phyloP scores from a whole-genome alignment of 495 filamentous ascomycete genomes.

The Rostrohypoxylon terebratum region DNA sequence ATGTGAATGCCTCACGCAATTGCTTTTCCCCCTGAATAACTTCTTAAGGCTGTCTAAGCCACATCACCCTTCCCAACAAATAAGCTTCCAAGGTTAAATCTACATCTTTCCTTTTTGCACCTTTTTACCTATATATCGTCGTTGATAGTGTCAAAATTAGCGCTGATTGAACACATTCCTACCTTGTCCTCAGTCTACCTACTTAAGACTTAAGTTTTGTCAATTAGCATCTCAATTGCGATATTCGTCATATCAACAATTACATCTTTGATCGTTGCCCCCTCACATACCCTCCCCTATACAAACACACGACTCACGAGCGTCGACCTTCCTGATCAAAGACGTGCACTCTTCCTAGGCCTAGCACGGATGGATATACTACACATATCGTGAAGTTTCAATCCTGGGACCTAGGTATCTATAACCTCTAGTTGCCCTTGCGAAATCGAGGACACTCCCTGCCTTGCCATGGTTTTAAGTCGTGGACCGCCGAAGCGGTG shows the following conservation, averaged over 20 bases:
- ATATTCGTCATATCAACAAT: neutral
- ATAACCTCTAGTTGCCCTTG: neutral
- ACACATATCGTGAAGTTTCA: constrained; percentile 5
- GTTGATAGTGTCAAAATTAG: neutral
- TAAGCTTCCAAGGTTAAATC: constrained; percentile 10
- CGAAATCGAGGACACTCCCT: neutral
- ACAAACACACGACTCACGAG: neutral
- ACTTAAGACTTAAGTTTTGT: neutral
- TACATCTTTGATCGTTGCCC: neutral
- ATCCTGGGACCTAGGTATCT: constrained; percentile 1
- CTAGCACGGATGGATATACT: constrained; percentile 26
- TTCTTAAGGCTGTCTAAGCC: constrained; percentile 19
- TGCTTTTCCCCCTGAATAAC: neutral
- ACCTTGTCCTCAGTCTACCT: neutral
- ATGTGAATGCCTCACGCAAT: neutral
- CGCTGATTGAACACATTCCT: neutral
- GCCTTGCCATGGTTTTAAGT: constrained; percentile 34
- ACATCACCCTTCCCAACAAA: constrained; percentile 30
- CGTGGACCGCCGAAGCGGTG: constrained; percentile 45
- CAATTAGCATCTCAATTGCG: neutral
- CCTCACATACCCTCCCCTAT: neutral
- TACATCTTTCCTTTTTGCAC: neutral
- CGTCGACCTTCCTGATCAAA: neutral
- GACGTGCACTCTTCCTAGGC: neutral
- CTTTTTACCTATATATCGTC: neutral